Evolutionary conservation across 352 stramenopile species (phyloP), one percentile per base, ranked within the genome.

Genomic region (Phytophthora colocasiae): DNA sequence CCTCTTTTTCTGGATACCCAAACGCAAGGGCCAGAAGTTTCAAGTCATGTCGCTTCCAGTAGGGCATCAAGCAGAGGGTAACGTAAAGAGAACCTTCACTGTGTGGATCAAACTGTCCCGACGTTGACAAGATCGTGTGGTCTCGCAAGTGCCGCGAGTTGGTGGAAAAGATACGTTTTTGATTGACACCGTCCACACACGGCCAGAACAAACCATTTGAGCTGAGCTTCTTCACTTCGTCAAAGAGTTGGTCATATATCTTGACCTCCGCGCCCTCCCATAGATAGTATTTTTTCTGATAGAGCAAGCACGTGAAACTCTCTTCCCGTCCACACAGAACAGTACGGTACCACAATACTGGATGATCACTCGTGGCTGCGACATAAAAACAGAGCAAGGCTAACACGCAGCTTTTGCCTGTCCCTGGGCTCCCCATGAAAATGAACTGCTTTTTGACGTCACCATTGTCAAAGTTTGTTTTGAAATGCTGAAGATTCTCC

Each of bases 321-420:
- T 6, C n/a, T n/a, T 10, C 40, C 40, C 40, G 6, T 48, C 44
- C 54, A 41, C 19, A 11, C 11, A 1, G 4, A 62, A 54, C 34
- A 27, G 8, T 12, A 26, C 32, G 45, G 10, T 17, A 43, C 56
- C 56, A 63, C 46, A 63, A 31, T n/a, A 63, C 56, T 43, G 34
- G 34, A 12, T 12, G 14, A 24, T 56, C 29, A 4, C 3, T 41
- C 24, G 12, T 24, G 15, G 58, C 19, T 8, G 58, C 47, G 12
- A 59, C 0, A 29, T 48, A 59, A 29, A 66, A 66, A 17, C 48
- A 66, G 6, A 68, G 12, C 17, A 62, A 51, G 4, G 51, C 50
- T 26, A 68, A 51, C 9, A 68, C 29, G 50, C 59, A 68, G 24
- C 59, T 68, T 34, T 67, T 67, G 31, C 50, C 50, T 10, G 34